These are phyloP conservation scores for Aspergillus carlsbadensis DNA, from an alignment of 495 filamentous ascomycete species.

Conservation along the genomic window DNA sequence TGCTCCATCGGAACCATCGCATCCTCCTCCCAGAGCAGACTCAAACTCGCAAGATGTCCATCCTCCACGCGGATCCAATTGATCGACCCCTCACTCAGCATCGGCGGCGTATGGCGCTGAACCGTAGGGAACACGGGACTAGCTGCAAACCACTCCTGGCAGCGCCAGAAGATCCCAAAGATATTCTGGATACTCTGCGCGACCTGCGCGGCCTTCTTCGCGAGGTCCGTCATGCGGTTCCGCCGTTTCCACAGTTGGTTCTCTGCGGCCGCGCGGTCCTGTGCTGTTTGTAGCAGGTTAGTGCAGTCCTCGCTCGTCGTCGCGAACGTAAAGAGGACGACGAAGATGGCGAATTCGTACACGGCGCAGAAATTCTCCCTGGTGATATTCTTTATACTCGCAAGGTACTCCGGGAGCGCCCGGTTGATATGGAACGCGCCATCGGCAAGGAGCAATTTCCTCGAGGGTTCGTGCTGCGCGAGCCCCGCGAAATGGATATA, in stretches of 20 bases:
- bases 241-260: neutral
- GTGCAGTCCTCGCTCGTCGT: neutral
- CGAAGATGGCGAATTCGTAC: conserved; percentile 5
- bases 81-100: neutral
- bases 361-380: neutral
- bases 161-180: conserved; percentile 9
- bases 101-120: neutral
- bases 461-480: neutral
- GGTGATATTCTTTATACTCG: neutral
- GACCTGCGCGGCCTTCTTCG: neutral
- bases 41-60: neutral
- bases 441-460: conserved; percentile 1
- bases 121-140: neutral
- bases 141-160: conserved; percentile 6
- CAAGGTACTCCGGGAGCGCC: conserved; percentile 2
- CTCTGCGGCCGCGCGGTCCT: too few relatives aligned
- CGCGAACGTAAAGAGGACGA: neutral
- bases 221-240: neutral
- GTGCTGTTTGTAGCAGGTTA: neutral
- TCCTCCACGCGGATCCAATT: conserved; percentile 1
- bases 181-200: neutral
- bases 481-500: conserved; percentile 1
- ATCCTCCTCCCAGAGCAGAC: neutral
- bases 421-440: conserved; percentile 6
- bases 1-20: neutral